Conservation (phyloP, 441 rosid species). For the Pelargonium australe region DNA sequence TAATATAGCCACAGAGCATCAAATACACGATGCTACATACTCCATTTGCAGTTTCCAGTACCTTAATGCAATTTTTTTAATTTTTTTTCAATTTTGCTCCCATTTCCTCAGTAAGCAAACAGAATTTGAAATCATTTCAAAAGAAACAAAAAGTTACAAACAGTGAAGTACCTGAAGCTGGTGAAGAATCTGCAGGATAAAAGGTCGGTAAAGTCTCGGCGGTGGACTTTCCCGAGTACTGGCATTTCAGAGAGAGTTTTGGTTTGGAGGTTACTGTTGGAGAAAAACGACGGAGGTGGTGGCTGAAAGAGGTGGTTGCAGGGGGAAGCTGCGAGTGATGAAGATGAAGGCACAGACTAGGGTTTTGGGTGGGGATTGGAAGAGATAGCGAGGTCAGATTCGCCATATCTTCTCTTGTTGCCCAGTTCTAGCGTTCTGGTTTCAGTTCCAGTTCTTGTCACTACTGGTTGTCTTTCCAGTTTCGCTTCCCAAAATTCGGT, state of each 20-base stretch:
- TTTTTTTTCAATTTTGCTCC: not conserved
- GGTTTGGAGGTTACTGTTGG: constrained; percentile 10
- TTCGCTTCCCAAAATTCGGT: not conserved
- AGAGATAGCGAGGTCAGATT: constrained; percentile 9
- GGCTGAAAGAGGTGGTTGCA: not conserved
- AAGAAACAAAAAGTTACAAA: not conserved
- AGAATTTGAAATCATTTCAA: not conserved
- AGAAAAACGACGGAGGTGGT: constrained; percentile 12
- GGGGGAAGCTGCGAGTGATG: constrained; percentile 5
- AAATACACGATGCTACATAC: not conserved
- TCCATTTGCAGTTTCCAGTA: not conserved
- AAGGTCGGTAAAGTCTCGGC: constrained; percentile 21
- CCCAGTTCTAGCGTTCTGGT: not conserved
- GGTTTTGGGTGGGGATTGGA: constrained; percentile 13
- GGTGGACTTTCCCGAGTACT: constrained; percentile 31
- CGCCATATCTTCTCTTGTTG: constrained; percentile 7
- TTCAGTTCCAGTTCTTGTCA: not conserved
- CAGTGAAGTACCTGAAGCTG: constrained; percentile 18
- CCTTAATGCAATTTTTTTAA: not conserved
- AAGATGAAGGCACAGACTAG: constrained; percentile 8
- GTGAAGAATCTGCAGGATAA: constrained; percentile 21
- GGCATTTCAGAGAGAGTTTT: constrained; percentile 42
- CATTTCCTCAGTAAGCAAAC: not conserved
- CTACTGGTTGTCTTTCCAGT: not conserved
- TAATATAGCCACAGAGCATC: not conserved